These are phyloP conservation scores for Xylaria flabelliformis DNA, from an alignment of 495 filamentous ascomycete species.

Conservation along the genomic window DNA sequence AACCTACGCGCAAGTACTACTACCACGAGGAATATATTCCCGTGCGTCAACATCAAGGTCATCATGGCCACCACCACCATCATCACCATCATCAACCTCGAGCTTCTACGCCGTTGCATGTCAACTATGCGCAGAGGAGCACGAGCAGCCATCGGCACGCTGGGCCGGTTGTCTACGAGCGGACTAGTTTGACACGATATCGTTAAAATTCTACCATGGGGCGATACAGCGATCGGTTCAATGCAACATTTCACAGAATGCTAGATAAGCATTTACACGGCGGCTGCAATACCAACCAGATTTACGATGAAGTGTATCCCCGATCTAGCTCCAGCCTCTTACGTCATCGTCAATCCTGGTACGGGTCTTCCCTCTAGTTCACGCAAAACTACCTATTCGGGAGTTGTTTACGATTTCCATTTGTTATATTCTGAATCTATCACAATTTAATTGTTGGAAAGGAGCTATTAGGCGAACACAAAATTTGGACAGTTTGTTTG, in stretches of 20 bases:
- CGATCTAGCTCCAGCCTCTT: background rate
- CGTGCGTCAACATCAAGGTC: conserved; percentile 36
- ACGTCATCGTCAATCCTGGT: conserved; percentile 6
- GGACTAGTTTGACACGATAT: conserved; percentile 41
- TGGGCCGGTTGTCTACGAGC: conserved; percentile 41
- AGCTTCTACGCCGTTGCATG: conserved; percentile 16
- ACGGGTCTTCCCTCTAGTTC: background rate
- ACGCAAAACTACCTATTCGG: background rate
- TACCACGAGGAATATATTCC: conserved; percentile 58
- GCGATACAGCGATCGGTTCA: background rate
- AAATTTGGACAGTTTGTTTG: background rate
- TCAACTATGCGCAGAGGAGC: conserved; percentile 39
- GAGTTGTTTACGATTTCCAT: background rate
- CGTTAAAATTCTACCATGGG: conserved; percentile 21
- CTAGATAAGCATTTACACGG: background rate
- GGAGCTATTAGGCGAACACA: background rate
- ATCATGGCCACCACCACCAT: conserved; percentile 37
- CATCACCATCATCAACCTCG: conserved; percentile 40
- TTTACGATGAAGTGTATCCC: background rate
- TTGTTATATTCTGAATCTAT: background rate
- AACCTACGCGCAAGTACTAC: conserved; percentile 51
- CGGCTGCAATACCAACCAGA: background rate
- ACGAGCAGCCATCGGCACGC: conserved; percentile 41
- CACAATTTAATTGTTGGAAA: background rate
- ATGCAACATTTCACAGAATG: background rate